Evolutionary conservation across 805 yeast genomes (phyloP), one percentile per base, ranked within the genome.

Genomic region (Cyberlindnera euphorbiiphila): DNA sequence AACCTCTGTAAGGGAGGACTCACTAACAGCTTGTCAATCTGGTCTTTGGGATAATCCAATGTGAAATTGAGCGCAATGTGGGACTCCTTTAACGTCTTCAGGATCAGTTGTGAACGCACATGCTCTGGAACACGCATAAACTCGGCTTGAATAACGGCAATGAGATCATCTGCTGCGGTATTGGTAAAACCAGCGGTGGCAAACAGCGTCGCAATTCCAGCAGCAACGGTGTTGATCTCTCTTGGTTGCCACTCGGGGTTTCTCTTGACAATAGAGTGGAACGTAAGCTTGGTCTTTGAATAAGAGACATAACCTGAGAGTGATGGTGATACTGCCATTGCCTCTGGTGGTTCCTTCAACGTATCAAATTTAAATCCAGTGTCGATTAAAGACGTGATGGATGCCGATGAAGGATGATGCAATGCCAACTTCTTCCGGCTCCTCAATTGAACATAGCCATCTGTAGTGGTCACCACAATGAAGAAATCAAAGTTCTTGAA

Each of bases 1-100:
- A 87, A 61, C 36, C 82, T 71, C 52, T 85, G 95, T 36, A 85
- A 65, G 2, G 93, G 87, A 10, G 91, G 91, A 50, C 79, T 80
- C 14, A 81, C 80, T 26, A 86, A 61, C 43, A 85, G 65, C 51
- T 81, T 79, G 51, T 86, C 96, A 3, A 83, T 78, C 33, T 80
- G 83, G 38, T 85, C 95, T 37, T 77, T 75, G 7, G 79, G 72
- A 32, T 78, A 75, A 52, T 82, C 85, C 37, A 86, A 67, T 22
- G 78, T 76, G 50, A 86, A 79, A 51, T 78, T 82, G 43, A 87
- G 71, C 1, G 93, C 79, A n/a, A 78, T 62, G 53, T 86, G 94
- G 2, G 81, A 69, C 54, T 87, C 95, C 37, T 73, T 66, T 13
- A 82, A 55, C 3, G 81, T 60, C 1, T 72, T 61, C 8, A 59